These are phyloP conservation scores for Barnettozyma californica DNA, from an alignment of 805 yeast species.

Conservation along the genomic window DNA sequence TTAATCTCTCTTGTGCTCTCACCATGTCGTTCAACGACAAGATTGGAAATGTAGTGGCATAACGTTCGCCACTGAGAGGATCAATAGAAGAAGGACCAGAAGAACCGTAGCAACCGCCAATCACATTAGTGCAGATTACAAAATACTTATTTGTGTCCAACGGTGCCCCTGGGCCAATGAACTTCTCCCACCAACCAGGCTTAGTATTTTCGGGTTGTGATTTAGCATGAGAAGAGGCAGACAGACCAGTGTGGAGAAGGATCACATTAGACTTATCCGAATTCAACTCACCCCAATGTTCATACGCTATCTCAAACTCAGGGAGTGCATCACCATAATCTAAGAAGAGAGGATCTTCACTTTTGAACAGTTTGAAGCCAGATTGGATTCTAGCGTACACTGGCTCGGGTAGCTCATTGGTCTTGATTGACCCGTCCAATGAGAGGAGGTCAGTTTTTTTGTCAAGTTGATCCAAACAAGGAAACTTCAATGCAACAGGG, in stretches of 20 bases:
- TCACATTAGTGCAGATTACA: constrained; percentile 82
- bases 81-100: constrained; percentile 86
- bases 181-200: constrained; percentile 95
- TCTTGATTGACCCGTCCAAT: constrained; percentile 12
- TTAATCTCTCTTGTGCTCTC: constrained; percentile 73
- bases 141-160: constrained; percentile 79
- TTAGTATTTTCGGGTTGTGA: constrained; percentile 64
- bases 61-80: constrained; percentile 59
- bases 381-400: constrained; percentile 63
- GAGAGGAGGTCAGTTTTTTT: constrained; percentile 36
- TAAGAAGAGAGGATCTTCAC: constrained; percentile 55
- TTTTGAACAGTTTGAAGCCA: constrained; percentile 58
- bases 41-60: constrained; percentile 86
- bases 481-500: constrained; percentile 64
- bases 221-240: constrained; percentile 91
- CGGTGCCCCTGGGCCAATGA: constrained; percentile 76
- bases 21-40: constrained; percentile 86
- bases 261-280: constrained; percentile 62
- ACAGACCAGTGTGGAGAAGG: constrained; percentile 81
- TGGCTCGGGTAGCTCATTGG: constrained; percentile 74
- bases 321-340: constrained; percentile 82
- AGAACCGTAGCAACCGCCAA: constrained; percentile 94
- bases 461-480: constrained; percentile 79
- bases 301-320: constrained; percentile 80
- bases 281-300: constrained; percentile 82